Percentiles rank a stretch among this genome's conserved stretches.
These are phyloP conservation scores for Yamadazyma insecticola DNA, from an alignment of 805 yeast species.

Conservation along the genomic window DNA sequence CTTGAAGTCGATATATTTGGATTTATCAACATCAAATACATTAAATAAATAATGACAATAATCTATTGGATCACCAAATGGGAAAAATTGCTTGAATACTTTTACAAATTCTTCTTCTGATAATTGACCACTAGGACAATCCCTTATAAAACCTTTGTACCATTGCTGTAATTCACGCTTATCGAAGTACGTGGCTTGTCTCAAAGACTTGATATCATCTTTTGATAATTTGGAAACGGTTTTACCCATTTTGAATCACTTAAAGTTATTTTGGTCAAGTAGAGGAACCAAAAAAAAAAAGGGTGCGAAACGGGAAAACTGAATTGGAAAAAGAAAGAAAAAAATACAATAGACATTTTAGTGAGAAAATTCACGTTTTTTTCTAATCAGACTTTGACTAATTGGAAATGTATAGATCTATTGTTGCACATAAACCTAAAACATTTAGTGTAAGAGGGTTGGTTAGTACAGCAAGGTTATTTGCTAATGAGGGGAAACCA, in stretches of 20 bases:
- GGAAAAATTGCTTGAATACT: constrained; percentile 94
- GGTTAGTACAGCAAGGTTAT: neutral
- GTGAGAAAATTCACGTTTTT: no score
- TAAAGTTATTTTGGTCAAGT: no score
- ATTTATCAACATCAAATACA: constrained; percentile 79
- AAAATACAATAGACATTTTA: no score
- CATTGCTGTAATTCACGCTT: constrained; percentile 94
- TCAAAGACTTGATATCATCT: constrained; percentile 80
- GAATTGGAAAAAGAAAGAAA: no score
- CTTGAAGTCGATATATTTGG: constrained; percentile 82
- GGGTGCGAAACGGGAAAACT: no score
- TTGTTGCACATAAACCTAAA: no score
- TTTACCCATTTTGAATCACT: no score
- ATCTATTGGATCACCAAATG: constrained; percentile 94
- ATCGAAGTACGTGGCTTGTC: constrained; percentile 85
- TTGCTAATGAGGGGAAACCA: constrained; percentile 35
- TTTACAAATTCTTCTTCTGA: constrained; percentile 84
- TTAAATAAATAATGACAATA: constrained; percentile 85
- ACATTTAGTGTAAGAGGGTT: no score
- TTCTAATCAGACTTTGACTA: no score
- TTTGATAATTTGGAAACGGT: constrained; percentile 88
- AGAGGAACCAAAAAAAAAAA: no score
- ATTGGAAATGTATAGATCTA: no score
- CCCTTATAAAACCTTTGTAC: constrained; percentile 94
- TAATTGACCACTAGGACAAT: constrained; percentile 88